Evolutionary conservation across 306 rosid species (phyloP).

Genomic region (Trifolium subterraneum): DNA sequence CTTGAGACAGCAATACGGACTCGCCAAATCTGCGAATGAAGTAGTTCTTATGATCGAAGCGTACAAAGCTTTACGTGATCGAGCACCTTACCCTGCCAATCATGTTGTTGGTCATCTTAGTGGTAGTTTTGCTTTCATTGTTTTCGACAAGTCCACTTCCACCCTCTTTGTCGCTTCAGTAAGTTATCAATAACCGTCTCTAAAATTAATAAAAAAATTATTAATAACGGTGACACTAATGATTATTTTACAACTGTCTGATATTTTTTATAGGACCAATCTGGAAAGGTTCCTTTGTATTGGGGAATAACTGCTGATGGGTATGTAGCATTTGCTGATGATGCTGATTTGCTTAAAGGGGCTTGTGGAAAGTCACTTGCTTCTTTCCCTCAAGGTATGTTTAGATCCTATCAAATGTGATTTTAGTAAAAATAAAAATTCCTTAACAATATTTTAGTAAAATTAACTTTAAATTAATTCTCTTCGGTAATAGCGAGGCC

Average conservation of each 20-base stretch:
- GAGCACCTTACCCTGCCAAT: constrained; percentile 95
- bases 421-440: too few species aligned
- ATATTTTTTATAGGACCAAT: constrained; percentile 70
- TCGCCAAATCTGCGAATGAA: constrained; percentile 83
- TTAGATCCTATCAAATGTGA: not conserved
- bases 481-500: too few species aligned
- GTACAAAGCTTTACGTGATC: constrained; percentile 92
- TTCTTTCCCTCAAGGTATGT: constrained; percentile 95
- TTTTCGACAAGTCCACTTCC: constrained; percentile 91
- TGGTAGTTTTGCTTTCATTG: constrained; percentile 85
- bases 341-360: constrained; percentile 86
- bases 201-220: too few species aligned
- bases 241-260: too few species aligned
- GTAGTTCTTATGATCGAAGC: constrained; percentile 86
- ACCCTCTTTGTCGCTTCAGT: constrained; percentile 93
- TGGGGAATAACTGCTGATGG: constrained; percentile 99
- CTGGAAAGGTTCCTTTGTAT: constrained; percentile 81
- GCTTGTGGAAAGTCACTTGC: constrained; percentile 99
- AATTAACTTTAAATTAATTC: not conserved
- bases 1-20: constrained; percentile 88
- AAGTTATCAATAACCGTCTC: constrained; percentile 1
- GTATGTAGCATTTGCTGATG: constrained; percentile 86
- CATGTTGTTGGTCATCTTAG: constrained; percentile 91
- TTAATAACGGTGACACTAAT: too few species aligned
- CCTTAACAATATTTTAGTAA: too few species aligned